Evolutionary conservation across 139 green algal genomes (phyloP).

Genomic region (Yamagishiella unicocca): DNA sequence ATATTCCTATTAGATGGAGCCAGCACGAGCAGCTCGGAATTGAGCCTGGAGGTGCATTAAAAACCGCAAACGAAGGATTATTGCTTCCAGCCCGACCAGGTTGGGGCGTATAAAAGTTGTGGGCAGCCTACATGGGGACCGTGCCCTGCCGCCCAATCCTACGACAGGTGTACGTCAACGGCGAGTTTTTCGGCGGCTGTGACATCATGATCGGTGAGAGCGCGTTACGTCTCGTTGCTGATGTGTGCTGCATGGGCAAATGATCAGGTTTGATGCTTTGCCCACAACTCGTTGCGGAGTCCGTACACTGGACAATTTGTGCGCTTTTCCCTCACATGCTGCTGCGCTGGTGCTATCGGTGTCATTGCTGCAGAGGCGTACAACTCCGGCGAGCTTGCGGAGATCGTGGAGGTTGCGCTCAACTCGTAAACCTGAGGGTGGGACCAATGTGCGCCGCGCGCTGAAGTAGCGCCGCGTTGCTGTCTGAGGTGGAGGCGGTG

Average conservation of each 20-base stretch:
- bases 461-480: background rate
- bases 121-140: background rate
- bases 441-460: background rate
- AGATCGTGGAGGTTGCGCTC: slow-evolving; percentile 75
- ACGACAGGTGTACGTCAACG: slow-evolving; percentile 92
- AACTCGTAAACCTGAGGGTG: slow-evolving; percentile 12
- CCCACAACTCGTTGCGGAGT: background rate
- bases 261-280: background rate
- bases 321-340: background rate
- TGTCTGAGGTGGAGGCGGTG: background rate
- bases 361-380: slow-evolving; percentile 73
- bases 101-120: background rate
- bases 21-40: background rate
- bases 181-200: slow-evolving; percentile 96
- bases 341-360: background rate
- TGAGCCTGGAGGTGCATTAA: too few relatives aligned
- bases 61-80: too few relatives aligned
- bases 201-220: slow-evolving; percentile 93
- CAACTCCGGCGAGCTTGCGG: slow-evolving; percentile 81
- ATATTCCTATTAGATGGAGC: background rate
- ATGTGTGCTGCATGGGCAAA: background rate
- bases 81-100: background rate
- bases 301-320: background rate
- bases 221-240: background rate
- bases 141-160: background rate